Conservation (phyloP, 75 land plant genomes). For the Picea glauca region DNA sequence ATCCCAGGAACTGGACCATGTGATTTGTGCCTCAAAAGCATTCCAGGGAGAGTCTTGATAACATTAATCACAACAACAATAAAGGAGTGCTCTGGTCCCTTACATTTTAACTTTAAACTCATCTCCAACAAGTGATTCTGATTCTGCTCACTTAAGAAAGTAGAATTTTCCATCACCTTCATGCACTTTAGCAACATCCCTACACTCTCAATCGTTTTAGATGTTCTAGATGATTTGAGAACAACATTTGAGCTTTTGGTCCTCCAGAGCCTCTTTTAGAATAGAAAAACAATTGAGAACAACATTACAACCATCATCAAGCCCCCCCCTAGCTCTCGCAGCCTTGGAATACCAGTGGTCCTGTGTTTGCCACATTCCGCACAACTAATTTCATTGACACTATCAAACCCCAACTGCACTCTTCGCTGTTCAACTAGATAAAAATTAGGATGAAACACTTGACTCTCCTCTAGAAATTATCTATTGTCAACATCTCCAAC, state of each 20-base stretch:
- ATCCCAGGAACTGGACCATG: not conserved
- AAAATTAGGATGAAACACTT: too few relatives aligned
- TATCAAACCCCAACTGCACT: too few relatives aligned
- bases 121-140: constrained; percentile 81
- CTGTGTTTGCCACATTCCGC: too few relatives aligned
- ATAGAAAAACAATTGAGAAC: constrained; percentile 52
- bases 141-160: constrained; percentile 91
- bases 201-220: constrained; percentile 17
- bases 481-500: too few relatives aligned
- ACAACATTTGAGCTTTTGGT: constrained; percentile 8
- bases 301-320: constrained; percentile 83
- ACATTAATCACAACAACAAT: constrained; percentile 45
- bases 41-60: constrained; percentile 73
- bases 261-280: constrained; percentile 38
- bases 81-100: constrained; percentile 33
- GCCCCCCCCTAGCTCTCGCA: constrained; percentile 47
- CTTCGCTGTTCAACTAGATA: constrained; percentile 17
- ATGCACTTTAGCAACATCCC: constrained; percentile 77
- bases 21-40: constrained; percentile 4
- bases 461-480: too few relatives aligned
- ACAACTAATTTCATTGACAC: too few relatives aligned
- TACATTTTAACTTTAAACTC: constrained; percentile 17
- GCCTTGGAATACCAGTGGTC: too few relatives aligned
- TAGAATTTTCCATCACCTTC: constrained; percentile 97
- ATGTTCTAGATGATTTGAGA: not conserved